phyloP scores from a whole-genome alignment of 768 basidiomycete species.

The Suillus subluteus region DNA sequence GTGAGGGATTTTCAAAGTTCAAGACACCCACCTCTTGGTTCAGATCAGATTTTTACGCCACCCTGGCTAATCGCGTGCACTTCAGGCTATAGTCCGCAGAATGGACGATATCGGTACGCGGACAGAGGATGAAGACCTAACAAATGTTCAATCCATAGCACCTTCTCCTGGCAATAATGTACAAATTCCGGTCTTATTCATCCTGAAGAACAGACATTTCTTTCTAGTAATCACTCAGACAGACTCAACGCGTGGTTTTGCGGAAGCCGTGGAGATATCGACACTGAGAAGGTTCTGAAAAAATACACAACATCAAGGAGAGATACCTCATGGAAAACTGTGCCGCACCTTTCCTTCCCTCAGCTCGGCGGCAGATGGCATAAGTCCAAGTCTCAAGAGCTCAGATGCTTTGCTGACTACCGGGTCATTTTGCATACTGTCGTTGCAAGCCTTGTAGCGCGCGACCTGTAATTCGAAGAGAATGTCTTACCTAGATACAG shows the following conservation, averaged over 20 bases:
- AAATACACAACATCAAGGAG: background rate
- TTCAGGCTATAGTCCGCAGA: background rate
- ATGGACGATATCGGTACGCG: background rate
- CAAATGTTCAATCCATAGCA: background rate
- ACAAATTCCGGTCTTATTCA: background rate
- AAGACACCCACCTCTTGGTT: background rate
- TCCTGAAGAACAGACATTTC: background rate
- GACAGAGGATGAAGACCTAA: background rate
- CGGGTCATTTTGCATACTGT: slow-evolving; percentile 82
- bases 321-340: background rate
- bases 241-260: slow-evolving; percentile 7
- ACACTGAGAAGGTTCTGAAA: slow-evolving; percentile 33
- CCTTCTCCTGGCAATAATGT: background rate
- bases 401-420: slow-evolving; percentile 79
- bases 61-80: background rate
- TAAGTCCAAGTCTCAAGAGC: slow-evolving; percentile 73
- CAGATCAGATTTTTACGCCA: background rate
- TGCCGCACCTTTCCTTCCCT: slow-evolving; percentile 67
- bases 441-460: slow-evolving; percentile 6
- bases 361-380: slow-evolving; percentile 79
- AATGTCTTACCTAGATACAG: slow-evolving; percentile 59
- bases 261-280: slow-evolving; percentile 27
- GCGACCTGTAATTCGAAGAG: background rate
- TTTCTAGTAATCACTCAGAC: background rate
- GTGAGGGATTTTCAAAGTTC: background rate